Percentiles rank a stretch among this genome's conserved stretches.
These are phyloP conservation scores for Glaciozyma martinii DNA, from an alignment of 768 basidiomycete species.

Conservation along the genomic window DNA sequence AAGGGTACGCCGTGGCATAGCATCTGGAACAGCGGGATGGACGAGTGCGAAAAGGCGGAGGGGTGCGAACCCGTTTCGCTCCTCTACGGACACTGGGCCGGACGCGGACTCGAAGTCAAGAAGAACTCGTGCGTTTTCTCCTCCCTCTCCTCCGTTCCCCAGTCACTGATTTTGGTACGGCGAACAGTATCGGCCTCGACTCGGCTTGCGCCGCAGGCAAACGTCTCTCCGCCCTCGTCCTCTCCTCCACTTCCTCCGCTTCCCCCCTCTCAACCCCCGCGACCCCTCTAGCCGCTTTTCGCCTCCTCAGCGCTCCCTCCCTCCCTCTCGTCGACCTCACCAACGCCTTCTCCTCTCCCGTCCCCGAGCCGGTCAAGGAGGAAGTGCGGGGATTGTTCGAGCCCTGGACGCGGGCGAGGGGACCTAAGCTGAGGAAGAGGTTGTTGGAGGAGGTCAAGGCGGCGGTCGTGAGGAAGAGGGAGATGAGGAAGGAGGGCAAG, in stretches of 20 bases:
- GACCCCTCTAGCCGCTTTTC: not conserved
- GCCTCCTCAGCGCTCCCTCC: not conserved
- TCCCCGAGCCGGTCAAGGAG: no score
- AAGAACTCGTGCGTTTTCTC: conserved; percentile 6
- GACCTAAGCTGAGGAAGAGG: no score
- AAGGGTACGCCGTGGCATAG: conserved; percentile 23
- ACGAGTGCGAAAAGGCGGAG: conserved; percentile 1
- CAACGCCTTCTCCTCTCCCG: no score
- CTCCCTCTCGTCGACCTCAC: not conserved
- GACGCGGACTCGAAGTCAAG: conserved; percentile 15
- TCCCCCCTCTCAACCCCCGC: not conserved
- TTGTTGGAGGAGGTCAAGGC: no score
- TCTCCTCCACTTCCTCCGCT: not conserved
- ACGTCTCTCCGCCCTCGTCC: conserved; percentile 24
- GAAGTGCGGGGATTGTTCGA: no score
- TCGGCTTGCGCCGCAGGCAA: conserved; percentile 25
- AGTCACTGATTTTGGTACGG: not conserved
- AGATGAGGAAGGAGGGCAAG: no score
- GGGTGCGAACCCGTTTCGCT: conserved; percentile 8
- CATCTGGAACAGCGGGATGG: conserved; percentile 16
- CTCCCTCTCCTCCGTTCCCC: not conserved
- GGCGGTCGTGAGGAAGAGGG: no score
- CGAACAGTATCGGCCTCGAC: conserved; percentile 24
- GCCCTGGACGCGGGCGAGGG: no score
- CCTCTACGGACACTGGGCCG: conserved; percentile 28